Evolutionary conservation across 768 basidiomycete genomes (phyloP).

Genomic region (Sistotremastrum niveocremeum): DNA sequence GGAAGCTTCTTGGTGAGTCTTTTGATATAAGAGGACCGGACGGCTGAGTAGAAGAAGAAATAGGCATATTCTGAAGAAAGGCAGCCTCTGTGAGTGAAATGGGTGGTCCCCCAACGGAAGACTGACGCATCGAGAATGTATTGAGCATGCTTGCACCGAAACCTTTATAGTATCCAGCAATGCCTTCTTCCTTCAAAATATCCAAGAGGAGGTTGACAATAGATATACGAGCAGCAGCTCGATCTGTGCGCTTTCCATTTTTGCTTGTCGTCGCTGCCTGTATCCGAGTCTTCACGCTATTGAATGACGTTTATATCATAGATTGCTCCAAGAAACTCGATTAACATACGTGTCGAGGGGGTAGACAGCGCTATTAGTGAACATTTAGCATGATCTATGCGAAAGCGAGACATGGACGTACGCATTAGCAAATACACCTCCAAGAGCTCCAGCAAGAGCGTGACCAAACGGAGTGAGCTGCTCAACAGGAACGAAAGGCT

Average conservation of each 20-base stretch:
- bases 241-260: constrained; percentile 32
- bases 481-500: constrained; percentile 38
- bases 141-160: constrained; percentile 97
- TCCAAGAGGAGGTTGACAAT: constrained; percentile 52
- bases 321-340: neutral
- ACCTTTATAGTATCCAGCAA: constrained; percentile 76
- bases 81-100: neutral
- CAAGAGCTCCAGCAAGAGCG: constrained; percentile 85
- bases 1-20: constrained; percentile 48
- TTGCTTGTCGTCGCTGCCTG: constrained; percentile 58
- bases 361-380: constrained; percentile 60
- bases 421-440: constrained; percentile 90
- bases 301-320: constrained; percentile 4
- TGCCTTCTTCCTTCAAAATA: constrained; percentile 71
- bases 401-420: constrained; percentile 27
- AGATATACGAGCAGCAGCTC: constrained; percentile 28
- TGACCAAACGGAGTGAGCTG: constrained; percentile 75
- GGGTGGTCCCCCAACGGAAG: constrained; percentile 1
- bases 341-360: constrained; percentile 58
- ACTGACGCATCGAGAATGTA: constrained; percentile 93
- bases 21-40: constrained; percentile 71
- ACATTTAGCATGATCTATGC: constrained; percentile 3
- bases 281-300: constrained; percentile 86
- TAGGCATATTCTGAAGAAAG: constrained; percentile 78
- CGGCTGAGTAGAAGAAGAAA: constrained; percentile 96